A percentile compares a stretch with the other conserved stretches of the same genome.
Conservation (phyloP, 306 rosid species). For the Elaeagnus macrophylla region DNA sequence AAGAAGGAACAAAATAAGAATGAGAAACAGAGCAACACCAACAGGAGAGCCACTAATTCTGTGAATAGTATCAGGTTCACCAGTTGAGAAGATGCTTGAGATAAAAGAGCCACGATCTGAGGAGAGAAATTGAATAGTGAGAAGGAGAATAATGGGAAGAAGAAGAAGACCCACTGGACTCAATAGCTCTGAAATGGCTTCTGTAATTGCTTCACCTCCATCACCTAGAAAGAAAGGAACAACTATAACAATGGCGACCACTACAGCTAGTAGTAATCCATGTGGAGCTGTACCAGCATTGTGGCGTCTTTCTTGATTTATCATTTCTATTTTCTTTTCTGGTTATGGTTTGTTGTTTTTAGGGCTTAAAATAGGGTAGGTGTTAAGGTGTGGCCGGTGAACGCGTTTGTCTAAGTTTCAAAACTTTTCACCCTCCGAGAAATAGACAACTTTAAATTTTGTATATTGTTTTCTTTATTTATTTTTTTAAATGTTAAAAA, state of each 20-base stretch:
- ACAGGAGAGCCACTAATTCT: constrained; percentile 71
- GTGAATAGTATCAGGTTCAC: constrained; percentile 79
- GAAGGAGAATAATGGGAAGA: constrained; percentile 74
- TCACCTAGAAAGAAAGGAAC: constrained; percentile 66
- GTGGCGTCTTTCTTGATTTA: background rate
- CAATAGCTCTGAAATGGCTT: constrained; percentile 56
- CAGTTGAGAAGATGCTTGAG: constrained; percentile 59
- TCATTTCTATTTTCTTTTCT: constrained; percentile 1
- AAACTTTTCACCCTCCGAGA: background rate
- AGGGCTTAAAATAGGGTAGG: too few species aligned
- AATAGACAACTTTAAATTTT: background rate
- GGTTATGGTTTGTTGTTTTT: background rate
- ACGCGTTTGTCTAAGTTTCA: constrained; percentile 8
- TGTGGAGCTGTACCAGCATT: constrained; percentile 64
- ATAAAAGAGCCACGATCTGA: constrained; percentile 74
- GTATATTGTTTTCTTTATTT: too few species aligned
- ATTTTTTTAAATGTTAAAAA: too few species aligned
- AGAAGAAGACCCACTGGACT: constrained; percentile 81
- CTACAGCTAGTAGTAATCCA: constrained; percentile 54
- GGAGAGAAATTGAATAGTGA: constrained; percentile 79
- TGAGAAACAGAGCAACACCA: constrained; percentile 71
- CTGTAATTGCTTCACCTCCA: constrained; percentile 67
- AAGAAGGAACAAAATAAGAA: constrained; percentile 55
- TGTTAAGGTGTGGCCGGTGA: background rate
- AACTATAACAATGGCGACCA: constrained; percentile 44